Percentiles rank a stretch among this genome's conserved stretches.
Conservation (phyloP, 208 protist genomes). For the Acanthamoeba divionensis region DNA sequence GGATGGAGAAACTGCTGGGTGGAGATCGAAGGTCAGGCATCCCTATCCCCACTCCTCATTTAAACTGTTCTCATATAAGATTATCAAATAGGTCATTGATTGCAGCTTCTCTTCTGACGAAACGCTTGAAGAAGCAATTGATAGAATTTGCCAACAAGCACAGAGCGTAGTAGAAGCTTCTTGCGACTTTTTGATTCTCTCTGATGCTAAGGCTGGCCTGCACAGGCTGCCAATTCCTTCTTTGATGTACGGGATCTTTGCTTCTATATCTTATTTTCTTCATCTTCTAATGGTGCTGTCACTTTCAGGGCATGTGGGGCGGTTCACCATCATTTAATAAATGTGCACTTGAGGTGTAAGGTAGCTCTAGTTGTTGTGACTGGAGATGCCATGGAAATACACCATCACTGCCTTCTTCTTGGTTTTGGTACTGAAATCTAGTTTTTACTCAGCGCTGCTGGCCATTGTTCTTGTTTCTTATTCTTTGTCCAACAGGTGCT, state of each 20-base stretch:
- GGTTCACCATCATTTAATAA: conserved; percentile 83
- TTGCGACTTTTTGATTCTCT: conserved; percentile 76
- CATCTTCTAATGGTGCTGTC: conserved; percentile 48
- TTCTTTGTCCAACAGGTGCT: conserved; percentile 43
- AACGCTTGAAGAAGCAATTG: conserved; percentile 59
- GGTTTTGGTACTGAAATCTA: conserved; percentile 79
- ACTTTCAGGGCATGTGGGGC: conserved; percentile 77
- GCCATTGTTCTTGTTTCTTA: too few relatives aligned
- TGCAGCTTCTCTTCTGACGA: conserved; percentile 69
- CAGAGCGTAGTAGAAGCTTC: conserved; percentile 69
- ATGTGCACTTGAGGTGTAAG: conserved; percentile 68
- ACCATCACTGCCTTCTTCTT: conserved; percentile 79
- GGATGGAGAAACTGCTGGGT: not conserved
- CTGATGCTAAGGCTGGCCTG: conserved; percentile 63
- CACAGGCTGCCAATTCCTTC: conserved; percentile 3
- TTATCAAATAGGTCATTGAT: not conserved
- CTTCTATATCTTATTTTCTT: not conserved
- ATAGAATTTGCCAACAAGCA: conserved; percentile 66
- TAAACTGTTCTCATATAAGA: not conserved
- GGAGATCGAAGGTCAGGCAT: not conserved
- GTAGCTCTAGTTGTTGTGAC: conserved; percentile 78
- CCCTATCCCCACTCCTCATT: not conserved
- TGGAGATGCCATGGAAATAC: conserved; percentile 78
- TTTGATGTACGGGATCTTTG: not conserved
- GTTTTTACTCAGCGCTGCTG: too few relatives aligned